These are phyloP conservation scores for Trypanosoma cruzi DNA, from an alignment of 208 protist species.

Conservation along the genomic window DNA sequence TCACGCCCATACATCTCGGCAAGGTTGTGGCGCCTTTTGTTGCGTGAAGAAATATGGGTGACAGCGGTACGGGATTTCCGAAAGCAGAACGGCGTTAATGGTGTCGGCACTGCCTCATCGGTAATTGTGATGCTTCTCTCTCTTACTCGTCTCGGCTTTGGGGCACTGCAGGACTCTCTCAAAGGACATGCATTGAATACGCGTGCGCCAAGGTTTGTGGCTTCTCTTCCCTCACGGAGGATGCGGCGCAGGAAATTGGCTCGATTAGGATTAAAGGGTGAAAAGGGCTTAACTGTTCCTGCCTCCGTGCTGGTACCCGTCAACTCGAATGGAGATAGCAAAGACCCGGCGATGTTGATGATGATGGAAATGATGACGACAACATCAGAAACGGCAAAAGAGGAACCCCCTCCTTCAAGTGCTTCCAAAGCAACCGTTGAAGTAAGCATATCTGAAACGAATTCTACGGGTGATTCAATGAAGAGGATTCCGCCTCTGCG, in stretches of 20 bases:
- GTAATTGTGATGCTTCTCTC: slow-evolving; percentile 44
- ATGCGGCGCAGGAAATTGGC: neutral
- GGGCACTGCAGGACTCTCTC: slow-evolving; percentile 62
- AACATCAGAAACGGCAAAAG: slow-evolving; percentile 1
- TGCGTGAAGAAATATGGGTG: slow-evolving; percentile 61
- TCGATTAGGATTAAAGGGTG: neutral
- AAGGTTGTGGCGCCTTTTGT: slow-evolving; percentile 58
- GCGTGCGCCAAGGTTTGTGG: slow-evolving; percentile 77
- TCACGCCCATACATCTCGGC: slow-evolving; percentile 65
- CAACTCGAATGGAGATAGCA: neutral
- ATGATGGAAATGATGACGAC: slow-evolving; percentile 25
- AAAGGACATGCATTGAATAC: slow-evolving; percentile 49
- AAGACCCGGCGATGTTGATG: slow-evolving; percentile 12
- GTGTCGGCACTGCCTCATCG: neutral
- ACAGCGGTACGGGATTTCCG: slow-evolving; percentile 35
- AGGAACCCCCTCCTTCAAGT: slow-evolving; percentile 4
- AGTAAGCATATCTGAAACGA: neutral
- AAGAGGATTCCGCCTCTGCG: slow-evolving; percentile 26
- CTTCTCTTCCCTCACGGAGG: slow-evolving; percentile 64
- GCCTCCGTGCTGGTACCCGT: neutral
- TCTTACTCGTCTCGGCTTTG: slow-evolving; percentile 48
- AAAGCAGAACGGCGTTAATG: neutral
- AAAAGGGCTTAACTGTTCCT: neutral
- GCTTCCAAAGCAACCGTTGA: neutral
- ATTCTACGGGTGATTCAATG: neutral